Conservation (phyloP, 2,329 filamentous ascomycete genomes). For the Calonectria henricotiae region DNA sequence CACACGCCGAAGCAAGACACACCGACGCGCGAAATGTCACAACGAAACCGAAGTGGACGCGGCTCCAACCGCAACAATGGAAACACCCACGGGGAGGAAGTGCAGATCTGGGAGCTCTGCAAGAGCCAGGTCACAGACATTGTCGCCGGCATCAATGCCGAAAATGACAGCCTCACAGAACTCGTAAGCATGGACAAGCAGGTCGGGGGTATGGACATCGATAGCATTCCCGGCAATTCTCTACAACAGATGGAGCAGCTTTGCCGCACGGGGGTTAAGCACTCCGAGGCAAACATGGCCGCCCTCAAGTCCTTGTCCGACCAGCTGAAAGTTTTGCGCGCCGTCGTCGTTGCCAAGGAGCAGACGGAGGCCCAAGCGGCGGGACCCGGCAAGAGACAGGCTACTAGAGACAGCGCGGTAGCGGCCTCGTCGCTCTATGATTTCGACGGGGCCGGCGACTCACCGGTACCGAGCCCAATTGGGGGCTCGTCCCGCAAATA, state of each 20-base stretch:
- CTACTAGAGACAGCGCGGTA: slow-evolving; percentile 48
- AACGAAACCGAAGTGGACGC: slow-evolving; percentile 64
- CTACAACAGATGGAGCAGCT: slow-evolving; percentile 64
- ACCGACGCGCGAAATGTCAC: slow-evolving; percentile 59
- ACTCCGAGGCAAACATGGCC: slow-evolving; percentile 59
- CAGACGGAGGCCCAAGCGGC: slow-evolving; percentile 57
- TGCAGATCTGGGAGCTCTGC: slow-evolving; percentile 62
- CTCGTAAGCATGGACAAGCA: slow-evolving; percentile 62
- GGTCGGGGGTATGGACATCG: slow-evolving; percentile 59
- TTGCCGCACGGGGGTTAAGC: slow-evolving; percentile 62
- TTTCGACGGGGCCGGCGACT: slow-evolving; percentile 65
- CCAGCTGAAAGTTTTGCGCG: slow-evolving; percentile 62
- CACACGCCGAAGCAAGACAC: slow-evolving; percentile 47
- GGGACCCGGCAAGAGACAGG: slow-evolving; percentile 53
- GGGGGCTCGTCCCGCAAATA: slow-evolving; percentile 57
- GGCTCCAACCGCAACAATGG: slow-evolving; percentile 64
- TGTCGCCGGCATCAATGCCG: slow-evolving; percentile 60
- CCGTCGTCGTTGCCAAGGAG: slow-evolving; percentile 64
- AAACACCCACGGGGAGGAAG: slow-evolving; percentile 63
- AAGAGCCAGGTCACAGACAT: slow-evolving; percentile 61
- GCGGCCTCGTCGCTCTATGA: slow-evolving; percentile 62
- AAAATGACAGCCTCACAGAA: slow-evolving; percentile 61
- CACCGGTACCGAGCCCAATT: slow-evolving; percentile 64
- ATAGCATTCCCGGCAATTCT: slow-evolving; percentile 58
- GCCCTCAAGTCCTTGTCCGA: slow-evolving; percentile 61